These are phyloP conservation scores for Psilocybe azurescens DNA, from an alignment of 768 basidiomycete species.

Conservation along the genomic window DNA sequence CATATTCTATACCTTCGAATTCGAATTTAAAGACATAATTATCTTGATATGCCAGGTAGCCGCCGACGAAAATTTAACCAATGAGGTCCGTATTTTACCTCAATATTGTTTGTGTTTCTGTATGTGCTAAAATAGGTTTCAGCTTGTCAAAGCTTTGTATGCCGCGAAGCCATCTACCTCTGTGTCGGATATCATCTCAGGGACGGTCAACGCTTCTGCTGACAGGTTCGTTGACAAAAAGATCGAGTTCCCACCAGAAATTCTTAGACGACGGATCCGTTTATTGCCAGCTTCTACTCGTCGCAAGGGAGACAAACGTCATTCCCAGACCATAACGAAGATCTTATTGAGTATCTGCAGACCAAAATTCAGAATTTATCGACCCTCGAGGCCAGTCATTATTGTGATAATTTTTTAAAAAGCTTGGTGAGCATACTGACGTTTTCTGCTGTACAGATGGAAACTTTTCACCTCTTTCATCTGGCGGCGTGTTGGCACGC, in stretches of 20 bases:
- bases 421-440: not conserved
- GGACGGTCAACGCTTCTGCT: constrained; percentile 75
- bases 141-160: constrained; percentile 54
- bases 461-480: constrained; percentile 83
- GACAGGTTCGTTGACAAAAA: constrained; percentile 58
- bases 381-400: constrained; percentile 67
- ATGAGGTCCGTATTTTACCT: constrained; percentile 43
- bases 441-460: constrained; percentile 60
- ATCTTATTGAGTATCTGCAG: constrained; percentile 63
- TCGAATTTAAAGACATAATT: constrained; percentile 10
- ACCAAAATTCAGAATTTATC: constrained; percentile 55
- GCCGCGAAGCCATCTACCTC: constrained; percentile 47
- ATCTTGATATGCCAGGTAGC: constrained; percentile 44
- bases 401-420: too few relatives aligned
- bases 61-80: constrained; percentile 61
- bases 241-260: constrained; percentile 3
- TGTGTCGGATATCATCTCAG: constrained; percentile 43
- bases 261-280: constrained; percentile 2
- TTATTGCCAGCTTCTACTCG: constrained; percentile 72
- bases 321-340: constrained; percentile 75
- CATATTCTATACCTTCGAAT: constrained; percentile 12
- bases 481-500: constrained; percentile 73
- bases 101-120: not conserved
- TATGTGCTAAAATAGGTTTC: not conserved
- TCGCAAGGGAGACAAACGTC: constrained; percentile 86